phyloP scores from a whole-genome alignment of 2,329 filamentous ascomycete species.

The Clonostachys solani region DNA sequence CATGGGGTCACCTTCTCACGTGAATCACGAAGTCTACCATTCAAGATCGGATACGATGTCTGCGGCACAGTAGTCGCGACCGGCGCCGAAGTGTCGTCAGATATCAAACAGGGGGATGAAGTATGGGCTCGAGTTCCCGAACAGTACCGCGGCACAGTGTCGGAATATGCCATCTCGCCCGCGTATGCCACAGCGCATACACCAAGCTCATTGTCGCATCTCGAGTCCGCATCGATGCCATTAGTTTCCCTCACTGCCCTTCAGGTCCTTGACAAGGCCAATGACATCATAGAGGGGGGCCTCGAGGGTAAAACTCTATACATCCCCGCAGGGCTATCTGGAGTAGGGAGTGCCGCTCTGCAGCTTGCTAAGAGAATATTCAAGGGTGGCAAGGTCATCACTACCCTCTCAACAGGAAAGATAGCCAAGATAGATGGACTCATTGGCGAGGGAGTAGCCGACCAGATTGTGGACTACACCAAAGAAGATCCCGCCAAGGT shows the following conservation, averaged over 20 bases:
- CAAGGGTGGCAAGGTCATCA: constrained; percentile 35
- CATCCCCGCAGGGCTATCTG: constrained; percentile 11
- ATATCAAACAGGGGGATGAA: constrained; percentile 21
- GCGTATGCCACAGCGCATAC: constrained; percentile 28
- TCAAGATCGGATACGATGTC: constrained; percentile 35
- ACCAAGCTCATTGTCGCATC: constrained; percentile 31
- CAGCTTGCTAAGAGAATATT: constrained; percentile 40
- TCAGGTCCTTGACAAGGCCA: constrained; percentile 25
- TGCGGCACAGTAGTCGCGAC: constrained; percentile 28
- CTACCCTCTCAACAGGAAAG: constrained; percentile 36
- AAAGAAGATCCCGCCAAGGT: constrained; percentile 7
- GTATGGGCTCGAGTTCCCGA: constrained; percentile 14
- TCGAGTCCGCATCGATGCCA: constrained; percentile 35
- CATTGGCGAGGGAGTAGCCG: constrained; percentile 29
- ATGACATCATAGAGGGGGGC: constrained; percentile 18
- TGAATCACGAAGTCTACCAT: constrained; percentile 22
- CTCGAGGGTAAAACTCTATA: constrained; percentile 24
- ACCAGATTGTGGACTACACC: constrained; percentile 21
- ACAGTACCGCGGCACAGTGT: constrained; percentile 8
- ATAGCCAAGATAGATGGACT: constrained; percentile 25
- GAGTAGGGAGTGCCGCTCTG: constrained; percentile 3
- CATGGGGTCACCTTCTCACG: background rate
- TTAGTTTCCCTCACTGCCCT: constrained; percentile 35
- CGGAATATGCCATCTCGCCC: constrained; percentile 22
- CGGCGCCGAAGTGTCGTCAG: constrained; percentile 19